phyloP scores from a whole-genome alignment of 345 rosid genomes.

The Eucalyptus tenuipes region DNA sequence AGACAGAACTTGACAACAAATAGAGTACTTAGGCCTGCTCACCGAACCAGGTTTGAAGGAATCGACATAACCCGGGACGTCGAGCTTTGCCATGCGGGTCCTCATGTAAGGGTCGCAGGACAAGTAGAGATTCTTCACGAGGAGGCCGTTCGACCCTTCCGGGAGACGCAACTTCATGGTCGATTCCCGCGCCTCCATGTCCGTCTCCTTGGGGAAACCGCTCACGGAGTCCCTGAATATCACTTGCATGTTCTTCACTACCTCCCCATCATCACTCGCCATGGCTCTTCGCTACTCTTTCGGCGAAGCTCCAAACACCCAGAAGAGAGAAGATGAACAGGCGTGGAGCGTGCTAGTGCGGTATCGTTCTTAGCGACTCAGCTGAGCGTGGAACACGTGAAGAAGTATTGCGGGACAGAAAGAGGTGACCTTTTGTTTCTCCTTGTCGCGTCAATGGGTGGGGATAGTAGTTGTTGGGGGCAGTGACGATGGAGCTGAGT shows the following conservation, averaged over 20 bases:
- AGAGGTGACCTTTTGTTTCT: neutral
- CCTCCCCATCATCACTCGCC: neutral
- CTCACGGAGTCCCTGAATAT: conserved; percentile 3
- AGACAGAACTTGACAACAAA: neutral
- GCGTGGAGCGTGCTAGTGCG: neutral
- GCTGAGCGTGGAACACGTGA: neutral
- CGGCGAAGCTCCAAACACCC: neutral
- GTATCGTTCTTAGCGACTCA: neutral
- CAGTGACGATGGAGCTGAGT: neutral
- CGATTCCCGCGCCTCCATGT: neutral
- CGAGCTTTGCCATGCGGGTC: neutral
- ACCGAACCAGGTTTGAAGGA: conserved; percentile 2
- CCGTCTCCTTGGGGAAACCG: neutral
- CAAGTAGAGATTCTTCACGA: conserved; percentile 45
- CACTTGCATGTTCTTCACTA: conserved; percentile 3
- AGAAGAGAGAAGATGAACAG: neutral
- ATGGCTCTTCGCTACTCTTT: neutral
- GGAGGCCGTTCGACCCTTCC: conserved; percentile 7
- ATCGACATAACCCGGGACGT: neutral
- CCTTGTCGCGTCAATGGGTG: neutral
- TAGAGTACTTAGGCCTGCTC: neutral
- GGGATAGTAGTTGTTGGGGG: neutral
- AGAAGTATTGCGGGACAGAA: neutral
- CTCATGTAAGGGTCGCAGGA: conserved; percentile 43
- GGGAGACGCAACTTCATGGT: neutral